Evolutionary conservation across 208 protist genomes (phyloP), one percentile per base, ranked within the genome.

Genomic region (Herpetomonas tarakana): DNA sequence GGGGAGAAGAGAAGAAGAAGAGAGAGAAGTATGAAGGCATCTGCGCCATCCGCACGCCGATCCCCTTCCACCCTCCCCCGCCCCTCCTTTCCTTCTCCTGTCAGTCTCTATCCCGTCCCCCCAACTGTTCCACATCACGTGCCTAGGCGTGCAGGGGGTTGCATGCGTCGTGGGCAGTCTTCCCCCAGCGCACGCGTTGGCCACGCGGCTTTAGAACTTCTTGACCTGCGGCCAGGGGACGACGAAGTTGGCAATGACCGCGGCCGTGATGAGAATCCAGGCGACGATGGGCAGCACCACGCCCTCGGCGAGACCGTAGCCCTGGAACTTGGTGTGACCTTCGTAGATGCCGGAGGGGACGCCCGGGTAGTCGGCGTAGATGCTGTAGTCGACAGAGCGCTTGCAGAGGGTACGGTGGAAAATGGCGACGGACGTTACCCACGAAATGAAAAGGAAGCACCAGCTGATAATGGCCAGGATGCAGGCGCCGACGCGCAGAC

Each of bases 291-390:
- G 27, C 12, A 86, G 58, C 22, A 72, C 60, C 14, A 91, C 54
- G 30, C 79, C 76, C 57, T 87, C 77, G 28, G 71, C 62, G 21
- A 87, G 65, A 9, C 74, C 68, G 55, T 86, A 91, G 53, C 70
- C 68, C 0, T 54, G 19, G 56, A 86, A 86, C 45, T 63, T 52
- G 11, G 75, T 78, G 21, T 54, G n/a, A 22, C 76, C 79, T 29
- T 76, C 53, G 65, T 56, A 66, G 24, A 83, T 67, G 56, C 80
- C 79, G 18, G 56, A 73, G 18, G 80, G 76, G 21, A 91, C 54
- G 21, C 79, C 80, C 0, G 79, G 70, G 74, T 86, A 81, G 26
- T 29, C 1, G 2, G 35, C 56, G 64, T 76, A 76, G 19, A 35
- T 7, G 29, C 50, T 62, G 12, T 27, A 54, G 0, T 3, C 16